Conservation (phyloP, 2,329 filamentous ascomycete species). For the Xylaria arbuscula region DNA sequence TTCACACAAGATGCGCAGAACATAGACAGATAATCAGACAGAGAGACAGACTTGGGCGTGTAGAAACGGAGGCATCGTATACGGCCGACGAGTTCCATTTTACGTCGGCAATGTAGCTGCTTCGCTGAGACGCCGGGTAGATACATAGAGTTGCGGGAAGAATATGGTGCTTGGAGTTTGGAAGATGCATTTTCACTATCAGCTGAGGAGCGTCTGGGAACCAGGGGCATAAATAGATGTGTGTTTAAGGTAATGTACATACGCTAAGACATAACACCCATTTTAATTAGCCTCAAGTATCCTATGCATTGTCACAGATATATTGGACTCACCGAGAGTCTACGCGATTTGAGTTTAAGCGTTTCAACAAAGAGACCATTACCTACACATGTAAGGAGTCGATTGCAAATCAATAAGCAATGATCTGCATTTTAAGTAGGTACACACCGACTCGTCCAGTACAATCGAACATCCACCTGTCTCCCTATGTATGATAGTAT, state of each 20-base stretch:
- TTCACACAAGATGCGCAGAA: not conserved
- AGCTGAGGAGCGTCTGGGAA: not conserved
- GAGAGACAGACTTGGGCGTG: slow-evolving; percentile 10
- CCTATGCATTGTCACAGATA: too few relatives aligned
- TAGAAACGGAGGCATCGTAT: slow-evolving; percentile 20
- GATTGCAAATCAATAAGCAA: too few relatives aligned
- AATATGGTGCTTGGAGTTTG: slow-evolving; percentile 24
- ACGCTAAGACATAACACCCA: too few relatives aligned
- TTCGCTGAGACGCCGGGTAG: not conserved
- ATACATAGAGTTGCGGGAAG: slow-evolving; percentile 3
- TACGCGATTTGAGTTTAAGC: too few relatives aligned
- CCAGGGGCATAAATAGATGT: too few relatives aligned
- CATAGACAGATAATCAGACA: not conserved
- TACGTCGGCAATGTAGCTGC: not conserved
- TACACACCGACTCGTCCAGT: too few relatives aligned
- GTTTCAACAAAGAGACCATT: too few relatives aligned
- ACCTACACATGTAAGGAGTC: too few relatives aligned
- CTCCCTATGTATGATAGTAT: too few relatives aligned
- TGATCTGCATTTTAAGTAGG: too few relatives aligned
- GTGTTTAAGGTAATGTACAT: not conserved
- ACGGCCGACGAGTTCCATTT: not conserved
- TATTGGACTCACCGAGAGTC: too few relatives aligned
- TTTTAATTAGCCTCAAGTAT: not conserved
- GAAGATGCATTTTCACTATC: not conserved
- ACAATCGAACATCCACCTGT: too few relatives aligned